Conservation (phyloP, 441 rosid genomes). For the Erodium texanum region DNA sequence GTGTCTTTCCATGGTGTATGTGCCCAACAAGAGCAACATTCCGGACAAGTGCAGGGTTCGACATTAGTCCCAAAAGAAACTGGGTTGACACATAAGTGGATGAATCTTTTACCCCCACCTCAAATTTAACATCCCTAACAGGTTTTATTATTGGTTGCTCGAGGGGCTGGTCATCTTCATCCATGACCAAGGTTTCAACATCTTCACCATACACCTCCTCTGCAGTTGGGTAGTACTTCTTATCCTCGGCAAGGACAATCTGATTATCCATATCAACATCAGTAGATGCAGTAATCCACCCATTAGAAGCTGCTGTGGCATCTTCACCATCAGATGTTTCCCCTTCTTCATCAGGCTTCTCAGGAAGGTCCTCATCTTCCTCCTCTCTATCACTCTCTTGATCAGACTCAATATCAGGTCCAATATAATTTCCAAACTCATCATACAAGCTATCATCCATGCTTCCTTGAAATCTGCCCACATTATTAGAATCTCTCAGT, state of each 20-base stretch:
- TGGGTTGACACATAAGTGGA: conserved; percentile 81
- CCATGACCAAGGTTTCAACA: conserved; percentile 94
- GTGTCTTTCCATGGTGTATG: conserved; percentile 81
- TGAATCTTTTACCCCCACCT: conserved; percentile 88
- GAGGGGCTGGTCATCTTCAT: conserved; percentile 86
- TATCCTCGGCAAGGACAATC: conserved; percentile 90
- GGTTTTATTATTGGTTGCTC: conserved; percentile 83
- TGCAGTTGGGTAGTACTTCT: conserved; percentile 91
- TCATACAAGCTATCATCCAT: conserved; percentile 95
- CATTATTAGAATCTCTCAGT: neutral
- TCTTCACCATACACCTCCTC: conserved; percentile 95
- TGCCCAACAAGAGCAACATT: conserved; percentile 95
- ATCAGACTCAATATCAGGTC: conserved; percentile 95
- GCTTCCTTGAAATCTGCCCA: neutral
- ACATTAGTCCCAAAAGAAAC: conserved; percentile 89
- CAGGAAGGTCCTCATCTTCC: conserved; percentile 57
- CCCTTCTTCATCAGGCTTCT: conserved; percentile 42
- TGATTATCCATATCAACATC: conserved; percentile 88
- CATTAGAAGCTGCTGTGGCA: conserved; percentile 41
- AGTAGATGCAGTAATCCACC: conserved; percentile 63
- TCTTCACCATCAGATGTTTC: conserved; percentile 55
- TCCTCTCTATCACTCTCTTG: conserved; percentile 62
- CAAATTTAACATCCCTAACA: conserved; percentile 62
- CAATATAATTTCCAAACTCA: conserved; percentile 93
- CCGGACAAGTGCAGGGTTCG: conserved; percentile 71